Evolutionary conservation across 768 basidiomycete species (phyloP).

Genomic region (Clitopilus passeckerianus): DNA sequence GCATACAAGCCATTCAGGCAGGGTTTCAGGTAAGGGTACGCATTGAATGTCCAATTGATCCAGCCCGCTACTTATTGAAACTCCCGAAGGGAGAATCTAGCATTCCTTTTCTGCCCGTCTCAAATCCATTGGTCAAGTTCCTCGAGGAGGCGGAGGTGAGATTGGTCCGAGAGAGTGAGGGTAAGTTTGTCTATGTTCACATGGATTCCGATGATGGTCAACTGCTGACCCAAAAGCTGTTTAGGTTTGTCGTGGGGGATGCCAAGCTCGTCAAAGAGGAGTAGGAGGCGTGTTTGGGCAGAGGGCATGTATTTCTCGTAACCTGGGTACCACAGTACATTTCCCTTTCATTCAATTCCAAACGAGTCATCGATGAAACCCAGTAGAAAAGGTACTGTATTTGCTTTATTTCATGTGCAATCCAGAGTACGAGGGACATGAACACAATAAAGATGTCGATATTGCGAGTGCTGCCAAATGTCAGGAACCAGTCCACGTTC

Average conservation of each 20-base stretch:
- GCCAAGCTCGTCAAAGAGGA: constrained; percentile 32
- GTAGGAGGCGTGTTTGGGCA: constrained; percentile 25
- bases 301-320: constrained; percentile 20
- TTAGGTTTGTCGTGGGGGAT: constrained; percentile 34
- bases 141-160: neutral
- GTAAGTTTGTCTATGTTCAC: constrained; percentile 27
- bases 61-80: constrained; percentile 27
- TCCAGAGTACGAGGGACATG: constrained; percentile 29
- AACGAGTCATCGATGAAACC: constrained; percentile 31
- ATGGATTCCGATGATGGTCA: constrained; percentile 33
- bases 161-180: constrained; percentile 16
- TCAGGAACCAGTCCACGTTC: constrained; percentile 17
- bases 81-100: neutral
- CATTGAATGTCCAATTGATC: constrained; percentile 36
- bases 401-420: constrained; percentile 13
- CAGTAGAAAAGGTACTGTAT: constrained; percentile 16
- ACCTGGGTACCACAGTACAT: constrained; percentile 20
- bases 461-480: constrained; percentile 18
- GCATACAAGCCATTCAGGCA: constrained; percentile 25
- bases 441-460: constrained; percentile 21
- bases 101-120: neutral
- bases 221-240: constrained; percentile 23
- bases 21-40: constrained; percentile 28
- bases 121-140: neutral
- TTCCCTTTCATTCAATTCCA: constrained; percentile 10